Conservation (phyloP, 371 early-diverging fungal genomes). For the Mortierella sp. region DNA sequence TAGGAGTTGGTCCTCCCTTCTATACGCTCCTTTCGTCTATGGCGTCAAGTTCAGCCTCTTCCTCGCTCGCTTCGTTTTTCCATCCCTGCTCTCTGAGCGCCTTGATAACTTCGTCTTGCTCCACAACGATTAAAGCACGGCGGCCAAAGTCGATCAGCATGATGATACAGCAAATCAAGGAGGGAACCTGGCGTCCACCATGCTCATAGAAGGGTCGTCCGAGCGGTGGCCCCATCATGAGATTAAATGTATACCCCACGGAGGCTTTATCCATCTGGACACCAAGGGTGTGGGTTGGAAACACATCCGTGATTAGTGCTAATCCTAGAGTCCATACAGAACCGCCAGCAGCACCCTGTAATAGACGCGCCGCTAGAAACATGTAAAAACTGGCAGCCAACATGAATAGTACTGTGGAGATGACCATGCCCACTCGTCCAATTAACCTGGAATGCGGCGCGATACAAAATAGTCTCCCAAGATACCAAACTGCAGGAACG, state of each 20-base stretch:
- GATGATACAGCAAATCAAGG: conserved; percentile 75
- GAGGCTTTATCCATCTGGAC: conserved; percentile 72
- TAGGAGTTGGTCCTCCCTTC: conserved; percentile 34
- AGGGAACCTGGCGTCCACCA: conserved; percentile 76
- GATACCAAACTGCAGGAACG: conserved; percentile 81
- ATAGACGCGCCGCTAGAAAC: conserved; percentile 70
- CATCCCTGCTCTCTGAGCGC: conserved; percentile 29
- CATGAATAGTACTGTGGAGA: conserved; percentile 73
- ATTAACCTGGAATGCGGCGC: conserved; percentile 64
- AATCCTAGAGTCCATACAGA: conserved; percentile 74
- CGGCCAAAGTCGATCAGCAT: conserved; percentile 69
- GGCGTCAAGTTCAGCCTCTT: conserved; percentile 32
- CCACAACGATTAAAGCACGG: conserved; percentile 65
- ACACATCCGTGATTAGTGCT: conserved; percentile 72
- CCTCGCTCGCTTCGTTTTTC: conserved; percentile 38
- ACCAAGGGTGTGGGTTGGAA: conserved; percentile 67
- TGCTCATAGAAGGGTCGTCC: conserved; percentile 70
- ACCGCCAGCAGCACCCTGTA: conserved; percentile 73
- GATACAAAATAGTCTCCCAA: conserved; percentile 59
- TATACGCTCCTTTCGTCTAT: conserved; percentile 22
- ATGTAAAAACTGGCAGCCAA: conserved; percentile 64
- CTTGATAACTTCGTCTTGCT: conserved; percentile 55
- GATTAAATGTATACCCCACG: conserved; percentile 71
- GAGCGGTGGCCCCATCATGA: conserved; percentile 70
- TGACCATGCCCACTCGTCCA: conserved; percentile 66